phyloP scores from a whole-genome alignment of 192 early-diverging fungal genomes.

The Umbelopsis ramanniana region DNA sequence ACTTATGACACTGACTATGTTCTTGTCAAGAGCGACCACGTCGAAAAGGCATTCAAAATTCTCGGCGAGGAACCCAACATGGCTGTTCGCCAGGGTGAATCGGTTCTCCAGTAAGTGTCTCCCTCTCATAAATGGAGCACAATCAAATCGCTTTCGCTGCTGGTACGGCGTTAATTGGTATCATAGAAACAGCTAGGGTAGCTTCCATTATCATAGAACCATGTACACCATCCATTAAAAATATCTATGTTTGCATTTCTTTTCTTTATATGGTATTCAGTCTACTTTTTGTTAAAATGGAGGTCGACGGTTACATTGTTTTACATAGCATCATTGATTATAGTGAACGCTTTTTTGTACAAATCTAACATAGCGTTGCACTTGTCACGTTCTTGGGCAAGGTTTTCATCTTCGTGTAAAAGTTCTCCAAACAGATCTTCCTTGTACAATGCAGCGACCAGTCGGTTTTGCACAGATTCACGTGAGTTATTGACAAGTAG shows the following conservation, averaged over 20 bases:
- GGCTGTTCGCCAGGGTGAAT: not conserved
- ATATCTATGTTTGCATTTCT: not conserved
- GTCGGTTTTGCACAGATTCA: slow-evolving; percentile 74
- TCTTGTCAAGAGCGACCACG: slow-evolving; percentile 58
- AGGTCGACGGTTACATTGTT: slow-evolving; percentile 18
- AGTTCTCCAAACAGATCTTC: slow-evolving; percentile 71
- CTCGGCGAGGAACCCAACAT: slow-evolving; percentile 3
- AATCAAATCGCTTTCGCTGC: too few species aligned
- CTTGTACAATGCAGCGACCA: slow-evolving; percentile 77
- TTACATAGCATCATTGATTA: slow-evolving; percentile 62
- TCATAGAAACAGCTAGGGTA: too few species aligned
- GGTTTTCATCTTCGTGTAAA: slow-evolving; percentile 74
- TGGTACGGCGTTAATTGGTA: too few species aligned
- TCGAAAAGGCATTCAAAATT: slow-evolving; percentile 20
- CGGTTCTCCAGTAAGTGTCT: slow-evolving; percentile 11
- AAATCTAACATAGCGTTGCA: slow-evolving; percentile 79
- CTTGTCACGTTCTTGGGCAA: slow-evolving; percentile 74
- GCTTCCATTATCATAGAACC: too few species aligned
- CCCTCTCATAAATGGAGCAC: too few species aligned
- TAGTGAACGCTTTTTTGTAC: slow-evolving; percentile 77
- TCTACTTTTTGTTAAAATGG: slow-evolving; percentile 12
- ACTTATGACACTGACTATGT: slow-evolving; percentile 81
- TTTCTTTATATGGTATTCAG: slow-evolving; percentile 15
- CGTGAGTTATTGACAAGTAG: slow-evolving; percentile 76
- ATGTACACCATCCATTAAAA: not conserved